Evolutionary conservation across 2,329 filamentous ascomycete genomes (phyloP).

Genomic region (Ceratocystiopsis brevicomis): DNA sequence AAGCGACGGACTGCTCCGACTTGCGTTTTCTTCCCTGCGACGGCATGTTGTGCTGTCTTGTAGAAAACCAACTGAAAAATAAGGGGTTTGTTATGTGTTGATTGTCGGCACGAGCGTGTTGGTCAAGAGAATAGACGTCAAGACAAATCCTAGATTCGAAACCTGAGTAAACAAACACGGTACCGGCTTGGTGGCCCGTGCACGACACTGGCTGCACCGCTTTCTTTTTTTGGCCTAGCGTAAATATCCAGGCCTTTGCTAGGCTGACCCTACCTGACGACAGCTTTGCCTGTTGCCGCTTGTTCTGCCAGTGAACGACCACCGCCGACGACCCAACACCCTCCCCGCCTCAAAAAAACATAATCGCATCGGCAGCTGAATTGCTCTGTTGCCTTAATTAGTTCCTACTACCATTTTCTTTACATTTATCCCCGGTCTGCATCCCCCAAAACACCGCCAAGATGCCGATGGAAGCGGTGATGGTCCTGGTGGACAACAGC

Average conservation of each 20-base stretch:
- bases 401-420: no score
- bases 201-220: conserved; percentile 4
- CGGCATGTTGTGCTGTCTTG: conserved; percentile 20
- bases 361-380: no score
- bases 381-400: no score
- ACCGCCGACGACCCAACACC: neutral
- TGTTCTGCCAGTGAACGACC: neutral
- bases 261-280: conserved; percentile 11
- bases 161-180: conserved; percentile 7
- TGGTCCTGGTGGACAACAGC: conserved; percentile 99
- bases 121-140: neutral
- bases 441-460: conserved; percentile 23
- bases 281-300: conserved; percentile 6
- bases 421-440: neutral
- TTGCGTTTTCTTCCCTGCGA: conserved; percentile 28
- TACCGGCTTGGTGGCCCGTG: conserved; percentile 6
- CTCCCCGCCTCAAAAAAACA: no score
- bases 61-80: neutral
- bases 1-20: conserved; percentile 19
- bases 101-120: neutral
- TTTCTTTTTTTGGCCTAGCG: conserved; percentile 2
- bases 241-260: conserved; percentile 1
- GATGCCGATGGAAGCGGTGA: conserved; percentile 97
- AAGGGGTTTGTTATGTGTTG: neutral
- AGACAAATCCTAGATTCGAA: neutral